Evolutionary conservation across 2,329 filamentous ascomycete genomes (phyloP).

Genomic region (Cryphonectria nitschkei): DNA sequence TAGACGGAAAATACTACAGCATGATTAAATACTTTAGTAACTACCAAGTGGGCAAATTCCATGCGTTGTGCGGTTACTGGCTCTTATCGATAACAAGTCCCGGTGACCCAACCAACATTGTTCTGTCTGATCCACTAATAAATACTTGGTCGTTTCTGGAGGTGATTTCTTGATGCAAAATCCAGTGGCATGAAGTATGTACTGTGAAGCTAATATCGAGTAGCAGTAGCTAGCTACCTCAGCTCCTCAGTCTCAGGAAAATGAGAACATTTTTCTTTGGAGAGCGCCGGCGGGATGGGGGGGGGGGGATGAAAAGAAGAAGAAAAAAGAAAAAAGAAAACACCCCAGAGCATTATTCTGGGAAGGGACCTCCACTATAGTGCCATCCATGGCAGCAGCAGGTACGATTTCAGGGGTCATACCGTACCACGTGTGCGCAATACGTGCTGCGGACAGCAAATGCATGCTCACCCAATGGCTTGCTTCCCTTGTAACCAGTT

Average conservation of each 20-base stretch:
- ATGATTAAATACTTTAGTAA: neutral
- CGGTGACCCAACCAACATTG: too few species aligned
- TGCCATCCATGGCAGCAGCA: neutral
- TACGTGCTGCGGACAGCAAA: neutral
- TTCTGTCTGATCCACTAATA: neutral
- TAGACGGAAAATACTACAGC: neutral
- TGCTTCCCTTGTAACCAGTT: neutral
- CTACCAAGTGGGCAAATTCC: neutral
- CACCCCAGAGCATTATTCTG: neutral
- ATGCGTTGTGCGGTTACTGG: neutral
- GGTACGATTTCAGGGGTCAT: neutral
- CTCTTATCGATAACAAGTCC: constrained; percentile 1
- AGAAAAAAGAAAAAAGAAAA: too few species aligned
- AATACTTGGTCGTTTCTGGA: neutral
- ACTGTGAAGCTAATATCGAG: neutral
- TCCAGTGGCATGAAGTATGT: neutral
- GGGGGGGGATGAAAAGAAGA: too few species aligned
- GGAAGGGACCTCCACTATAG: neutral
- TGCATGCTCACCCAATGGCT: neutral
- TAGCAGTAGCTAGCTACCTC: neutral
- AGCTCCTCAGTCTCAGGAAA: neutral
- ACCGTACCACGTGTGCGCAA: neutral
- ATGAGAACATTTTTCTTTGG: too few species aligned
- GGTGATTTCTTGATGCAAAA: neutral
- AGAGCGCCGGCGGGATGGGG: too few species aligned